Percentiles rank a stretch among this genome's conserved stretches.
phyloP scores from a whole-genome alignment of 2,329 filamentous ascomycete species.

The Aspergillus phoenicis region DNA sequence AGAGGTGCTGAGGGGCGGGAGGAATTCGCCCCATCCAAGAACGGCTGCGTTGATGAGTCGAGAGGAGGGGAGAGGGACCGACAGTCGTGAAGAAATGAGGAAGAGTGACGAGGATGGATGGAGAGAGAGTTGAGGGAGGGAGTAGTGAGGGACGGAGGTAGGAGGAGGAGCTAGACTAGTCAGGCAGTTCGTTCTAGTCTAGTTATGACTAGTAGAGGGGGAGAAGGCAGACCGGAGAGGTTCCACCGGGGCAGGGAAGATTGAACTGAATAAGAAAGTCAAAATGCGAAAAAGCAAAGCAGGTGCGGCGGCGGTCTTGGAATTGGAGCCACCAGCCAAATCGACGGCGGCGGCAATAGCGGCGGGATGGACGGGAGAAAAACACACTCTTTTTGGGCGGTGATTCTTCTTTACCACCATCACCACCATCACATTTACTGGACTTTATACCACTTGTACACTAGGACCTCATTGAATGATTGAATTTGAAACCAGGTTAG shows the following conservation, averaged over 20 bases:
- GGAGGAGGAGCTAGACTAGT: neutral
- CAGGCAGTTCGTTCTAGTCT: too few species aligned
- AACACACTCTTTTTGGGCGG: neutral
- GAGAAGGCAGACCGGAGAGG: constrained; percentile 9
- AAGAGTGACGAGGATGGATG: constrained; percentile 10
- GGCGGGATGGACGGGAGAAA: constrained; percentile 18
- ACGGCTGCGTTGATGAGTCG: neutral
- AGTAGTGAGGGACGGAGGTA: neutral
- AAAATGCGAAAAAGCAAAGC: constrained; percentile 6
- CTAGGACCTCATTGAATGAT: too few species aligned
- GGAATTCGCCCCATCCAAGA: constrained; percentile 21
- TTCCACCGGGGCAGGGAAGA: constrained; percentile 9
- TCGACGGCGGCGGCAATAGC: constrained; percentile 27
- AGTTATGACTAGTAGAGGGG: neutral
- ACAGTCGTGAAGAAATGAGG: constrained; percentile 10
- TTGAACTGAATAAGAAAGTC: neutral
- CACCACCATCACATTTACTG: neutral
- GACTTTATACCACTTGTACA: too few species aligned
- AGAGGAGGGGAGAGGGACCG: constrained; percentile 7
- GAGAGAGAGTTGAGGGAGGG: neutral
- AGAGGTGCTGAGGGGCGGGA: constrained; percentile 13
- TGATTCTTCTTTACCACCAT: neutral
- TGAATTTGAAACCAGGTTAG: too few species aligned
- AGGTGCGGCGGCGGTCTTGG: constrained; percentile 19
- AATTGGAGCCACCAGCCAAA: constrained; percentile 24